Evolutionary conservation across 345 rosid species (phyloP).

Genomic region (Acer campestre): DNA sequence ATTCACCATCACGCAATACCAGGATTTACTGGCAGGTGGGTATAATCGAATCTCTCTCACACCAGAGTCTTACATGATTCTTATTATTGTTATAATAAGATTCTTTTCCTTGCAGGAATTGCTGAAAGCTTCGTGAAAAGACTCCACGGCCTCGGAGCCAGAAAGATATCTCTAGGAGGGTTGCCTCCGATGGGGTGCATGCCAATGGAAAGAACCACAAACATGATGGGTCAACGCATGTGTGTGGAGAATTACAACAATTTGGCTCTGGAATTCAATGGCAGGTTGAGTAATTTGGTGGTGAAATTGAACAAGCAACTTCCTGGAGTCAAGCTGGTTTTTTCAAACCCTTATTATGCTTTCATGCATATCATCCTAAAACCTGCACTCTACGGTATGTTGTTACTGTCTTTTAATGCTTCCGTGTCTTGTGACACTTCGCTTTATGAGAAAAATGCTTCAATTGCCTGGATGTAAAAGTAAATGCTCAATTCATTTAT

Average conservation of each 20-base stretch:
- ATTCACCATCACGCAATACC: constrained; percentile 36
- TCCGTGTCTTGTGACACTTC: neutral
- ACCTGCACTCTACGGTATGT: constrained; percentile 43
- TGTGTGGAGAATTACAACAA: constrained; percentile 49
- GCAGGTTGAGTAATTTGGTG: constrained; percentile 35
- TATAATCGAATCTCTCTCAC: neutral
- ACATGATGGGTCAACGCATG: constrained; percentile 34
- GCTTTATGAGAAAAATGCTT: neutral
- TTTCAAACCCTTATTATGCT: constrained; percentile 45
- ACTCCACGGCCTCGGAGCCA: constrained; percentile 51
- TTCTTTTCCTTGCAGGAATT: constrained; percentile 35
- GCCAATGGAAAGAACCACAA: constrained; percentile 66
- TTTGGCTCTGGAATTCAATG: constrained; percentile 51
- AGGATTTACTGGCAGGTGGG: constrained; percentile 37
- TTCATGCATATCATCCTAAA: constrained; percentile 39
- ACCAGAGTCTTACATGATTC: neutral
- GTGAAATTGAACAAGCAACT: constrained; percentile 42
- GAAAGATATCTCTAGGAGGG: constrained; percentile 63
- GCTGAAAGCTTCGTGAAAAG: constrained; percentile 43
- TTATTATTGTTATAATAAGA: neutral
- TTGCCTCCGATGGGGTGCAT: constrained; percentile 70
- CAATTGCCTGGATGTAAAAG: no score
- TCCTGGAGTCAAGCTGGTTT: constrained; percentile 39
- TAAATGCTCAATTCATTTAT: no score
- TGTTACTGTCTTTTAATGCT: neutral